Conservation (phyloP, 345 rosid species). For the Corchorus olitorius region DNA sequence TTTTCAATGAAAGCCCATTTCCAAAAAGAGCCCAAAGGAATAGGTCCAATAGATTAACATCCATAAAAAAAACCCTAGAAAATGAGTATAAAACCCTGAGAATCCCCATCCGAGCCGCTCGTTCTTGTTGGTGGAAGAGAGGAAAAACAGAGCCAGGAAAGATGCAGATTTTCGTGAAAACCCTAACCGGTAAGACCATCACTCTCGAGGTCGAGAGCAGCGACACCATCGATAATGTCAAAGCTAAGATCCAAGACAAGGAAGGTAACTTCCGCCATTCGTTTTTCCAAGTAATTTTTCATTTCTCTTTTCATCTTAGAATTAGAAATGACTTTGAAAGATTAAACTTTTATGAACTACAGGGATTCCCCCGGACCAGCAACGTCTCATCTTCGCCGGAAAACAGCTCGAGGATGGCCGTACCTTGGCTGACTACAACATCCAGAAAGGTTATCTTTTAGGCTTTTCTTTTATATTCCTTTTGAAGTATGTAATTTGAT, state of each 20-base stretch:
- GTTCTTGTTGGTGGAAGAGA: neutral
- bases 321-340: neutral
- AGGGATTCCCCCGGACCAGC: conserved; percentile 96
- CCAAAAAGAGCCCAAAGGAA: too few species aligned
- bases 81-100: conserved; percentile 15
- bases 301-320: neutral
- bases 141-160: conserved; percentile 24
- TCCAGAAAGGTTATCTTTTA: conserved; percentile 63
- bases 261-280: conserved; percentile 46
- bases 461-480: neutral
- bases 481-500: neutral
- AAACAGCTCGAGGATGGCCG: conserved; percentile 96
- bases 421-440: conserved; percentile 87
- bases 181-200: conserved; percentile 91
- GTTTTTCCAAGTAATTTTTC: neutral
- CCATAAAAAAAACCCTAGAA: conserved; percentile 22
- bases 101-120: neutral
- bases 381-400: conserved; percentile 84
- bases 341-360: neutral
- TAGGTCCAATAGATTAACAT: neutral
- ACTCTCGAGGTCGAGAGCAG: conserved; percentile 96
- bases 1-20: too few species aligned
- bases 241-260: conserved; percentile 93
- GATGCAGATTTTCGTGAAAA: conserved; percentile 95
- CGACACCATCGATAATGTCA: conserved; percentile 88